A percentile compares a stretch with the other conserved stretches of the same genome.
Conservation (phyloP, 1,284 basidiomycete genomes). For the Ceratobasidium sp. region DNA sequence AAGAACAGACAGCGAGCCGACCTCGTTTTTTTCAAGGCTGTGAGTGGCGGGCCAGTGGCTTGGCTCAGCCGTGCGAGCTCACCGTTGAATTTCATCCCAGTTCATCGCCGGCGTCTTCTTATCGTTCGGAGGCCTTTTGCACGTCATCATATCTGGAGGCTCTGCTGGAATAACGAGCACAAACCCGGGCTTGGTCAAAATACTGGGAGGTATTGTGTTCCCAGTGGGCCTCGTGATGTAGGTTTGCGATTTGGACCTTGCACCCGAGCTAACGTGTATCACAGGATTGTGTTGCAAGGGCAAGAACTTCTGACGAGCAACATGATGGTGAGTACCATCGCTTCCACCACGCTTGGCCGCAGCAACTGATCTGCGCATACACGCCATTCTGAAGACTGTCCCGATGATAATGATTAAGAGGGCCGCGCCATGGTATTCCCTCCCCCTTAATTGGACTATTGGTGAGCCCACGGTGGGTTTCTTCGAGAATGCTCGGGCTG, state of each 20-base stretch:
- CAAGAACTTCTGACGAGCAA: conserved; percentile 78
- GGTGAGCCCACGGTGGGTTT: conserved; percentile 58
- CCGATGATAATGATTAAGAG: conserved; percentile 73
- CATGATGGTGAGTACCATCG: conserved; percentile 67
- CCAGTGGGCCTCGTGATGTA: conserved; percentile 80
- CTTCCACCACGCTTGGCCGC: neutral
- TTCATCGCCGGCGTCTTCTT: conserved; percentile 74
- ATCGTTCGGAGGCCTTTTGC: conserved; percentile 75
- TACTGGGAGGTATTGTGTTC: conserved; percentile 73
- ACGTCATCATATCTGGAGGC: conserved; percentile 69
- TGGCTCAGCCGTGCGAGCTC: neutral
- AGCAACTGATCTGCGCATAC: neutral
- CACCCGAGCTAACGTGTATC: neutral
- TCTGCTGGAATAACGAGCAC: conserved; percentile 61
- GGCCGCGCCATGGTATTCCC: conserved; percentile 73
- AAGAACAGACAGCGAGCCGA: conserved; percentile 73
- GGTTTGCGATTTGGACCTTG: conserved; percentile 49
- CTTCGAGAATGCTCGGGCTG: neutral
- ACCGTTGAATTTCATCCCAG: conserved; percentile 54
- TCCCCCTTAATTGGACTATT: conserved; percentile 73
- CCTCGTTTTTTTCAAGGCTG: conserved; percentile 72
- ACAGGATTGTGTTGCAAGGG: conserved; percentile 76
- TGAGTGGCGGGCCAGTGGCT: conserved; percentile 54
- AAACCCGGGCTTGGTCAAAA: conserved; percentile 74
- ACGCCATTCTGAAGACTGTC: conserved; percentile 61